Evolutionary conservation across 2,329 filamentous ascomycete genomes (phyloP), one percentile per base, ranked within the genome.

Genomic region (Mycocentrospora acerina): DNA sequence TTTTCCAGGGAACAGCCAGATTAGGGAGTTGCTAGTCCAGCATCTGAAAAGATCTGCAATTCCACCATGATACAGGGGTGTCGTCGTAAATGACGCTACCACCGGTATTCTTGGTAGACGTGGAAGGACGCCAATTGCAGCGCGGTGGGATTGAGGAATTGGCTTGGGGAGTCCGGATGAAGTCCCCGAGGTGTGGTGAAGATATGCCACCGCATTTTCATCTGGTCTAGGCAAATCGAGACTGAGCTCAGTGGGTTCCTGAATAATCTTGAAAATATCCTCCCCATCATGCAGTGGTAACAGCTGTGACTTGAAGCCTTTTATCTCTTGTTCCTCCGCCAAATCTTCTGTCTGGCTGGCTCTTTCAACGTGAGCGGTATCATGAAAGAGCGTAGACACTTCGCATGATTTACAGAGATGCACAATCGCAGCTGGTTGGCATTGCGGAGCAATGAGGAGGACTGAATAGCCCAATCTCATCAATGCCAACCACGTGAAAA

Each of bases 51-150:
- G 71, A 55, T 85, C 82, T 1, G 81, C 79, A 7, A 83, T 71
- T 0, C 82, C 82, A 2, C 82, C 82, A 48, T 85, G 81, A 46
- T 83, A 85, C 0, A 85, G 68, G 0, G 82, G 82, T 3, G 82
- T 85, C 0, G 81, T 83, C 0, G 81, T 81, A 49, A 85, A 85
- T 0, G 79, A 82, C 0, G 79, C 75, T 2, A 66, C 55, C 53
- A 46, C 7, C 1, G 52, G 53, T 30, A 48, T 49, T 10, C 40
- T 44, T 8, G 53, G 54, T 11, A 83, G 71, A 3, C 60, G 60
- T 7, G 80, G 79, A 0, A 83, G 67, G 0, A 78, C 77, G 2
- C 75, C 76, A 3, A 81, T 72, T 3, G 75, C 78, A 9, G 71
- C 77, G 30, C 70, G 70, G 52, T 84, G 79, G 2, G 69, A 73